Conservation (phyloP, 2,329 filamentous ascomycete species). For the Paraphoma sp. region DNA sequence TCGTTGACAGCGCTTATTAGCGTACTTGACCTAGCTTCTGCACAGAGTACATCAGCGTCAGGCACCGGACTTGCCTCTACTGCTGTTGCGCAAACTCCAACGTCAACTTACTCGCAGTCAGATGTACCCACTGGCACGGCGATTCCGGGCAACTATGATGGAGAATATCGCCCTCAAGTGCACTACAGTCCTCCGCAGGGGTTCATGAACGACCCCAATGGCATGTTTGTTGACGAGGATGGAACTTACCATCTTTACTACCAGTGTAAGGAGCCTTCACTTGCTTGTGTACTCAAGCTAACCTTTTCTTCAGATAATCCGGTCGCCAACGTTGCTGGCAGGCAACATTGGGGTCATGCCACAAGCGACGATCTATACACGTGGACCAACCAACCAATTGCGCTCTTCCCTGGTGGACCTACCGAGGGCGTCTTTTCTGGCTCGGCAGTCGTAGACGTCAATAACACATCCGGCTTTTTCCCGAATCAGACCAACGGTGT, state of each 20-base stretch:
- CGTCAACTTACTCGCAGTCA: constrained; percentile 30
- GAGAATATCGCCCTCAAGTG: constrained; percentile 57
- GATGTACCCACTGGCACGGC: constrained; percentile 42
- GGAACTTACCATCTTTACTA: constrained; percentile 71
- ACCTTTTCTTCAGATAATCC: constrained; percentile 54
- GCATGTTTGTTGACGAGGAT: constrained; percentile 64
- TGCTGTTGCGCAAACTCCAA: not conserved
- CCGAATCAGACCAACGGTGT: constrained; percentile 66
- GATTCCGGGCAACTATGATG: constrained; percentile 50
- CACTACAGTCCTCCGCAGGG: constrained; percentile 62
- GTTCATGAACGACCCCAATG: constrained; percentile 69
- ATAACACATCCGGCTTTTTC: constrained; percentile 73
- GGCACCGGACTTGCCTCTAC: not conserved
- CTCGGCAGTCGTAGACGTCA: constrained; percentile 64
- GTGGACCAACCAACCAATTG: constrained; percentile 70
- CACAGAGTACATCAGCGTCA: constrained; percentile 1
- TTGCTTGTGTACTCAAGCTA: not conserved
- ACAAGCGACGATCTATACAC: constrained; percentile 68
- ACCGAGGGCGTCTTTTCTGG: constrained; percentile 61
- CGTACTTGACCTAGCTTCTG: not conserved
- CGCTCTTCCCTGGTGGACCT: constrained; percentile 64
- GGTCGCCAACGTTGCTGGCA: constrained; percentile 57
- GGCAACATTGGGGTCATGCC: constrained; percentile 72
- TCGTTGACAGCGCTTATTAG: not conserved
- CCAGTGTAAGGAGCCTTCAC: constrained; percentile 54